Evolutionary conservation across 1,284 basidiomycete genomes (phyloP), one percentile per base, ranked within the genome.

Genomic region (Austropuccinia psidii): DNA sequence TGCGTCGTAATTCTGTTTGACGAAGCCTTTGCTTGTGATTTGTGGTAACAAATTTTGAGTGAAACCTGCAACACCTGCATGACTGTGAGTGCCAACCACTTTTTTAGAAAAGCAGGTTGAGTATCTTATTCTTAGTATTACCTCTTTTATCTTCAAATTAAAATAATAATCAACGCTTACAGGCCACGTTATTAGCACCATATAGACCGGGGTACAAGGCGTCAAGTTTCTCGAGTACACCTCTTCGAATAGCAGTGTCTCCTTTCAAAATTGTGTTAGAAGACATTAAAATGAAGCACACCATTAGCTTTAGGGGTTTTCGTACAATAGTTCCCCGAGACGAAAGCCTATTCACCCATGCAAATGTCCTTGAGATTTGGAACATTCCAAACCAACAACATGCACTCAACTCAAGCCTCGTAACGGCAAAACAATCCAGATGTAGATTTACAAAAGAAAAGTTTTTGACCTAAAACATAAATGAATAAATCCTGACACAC

Each of bases 1-100:
- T 1, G 88, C 89, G 73, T 86, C 84, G 39, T 88, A 87, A 27
- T 77, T 80, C 74, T 82, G 77, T 70, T 77, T 67, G 75, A 90
- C 87, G 77, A 90, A 88, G 21, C 90, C 90, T 2, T 88, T 83
- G 8, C 88, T 85, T 4, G 89, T 90, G 43, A 91, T 76, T 78
- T 90, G 89, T 0, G 89, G 89, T 31, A 91, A 85, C 33, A 91
- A 84, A 77, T 90, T 85, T 82, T 81, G 77, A 75, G 88, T 83
- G 80, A 89, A 91, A 0, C 90, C 90, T 35, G 89, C 90, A 19
- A 90, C 89, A 19, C 90, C 90, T 0, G 88, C 83, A 79, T 92
- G 90, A 76, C 84, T 84, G 79, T 92, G 90, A 0, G 90, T 91
- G 49, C 88, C 87, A 29, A 88, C 86, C 74, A 90, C 58, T 62